phyloP scores from a whole-genome alignment of 768 basidiomycete genomes.

The Kwoniella dendrophila region DNA sequence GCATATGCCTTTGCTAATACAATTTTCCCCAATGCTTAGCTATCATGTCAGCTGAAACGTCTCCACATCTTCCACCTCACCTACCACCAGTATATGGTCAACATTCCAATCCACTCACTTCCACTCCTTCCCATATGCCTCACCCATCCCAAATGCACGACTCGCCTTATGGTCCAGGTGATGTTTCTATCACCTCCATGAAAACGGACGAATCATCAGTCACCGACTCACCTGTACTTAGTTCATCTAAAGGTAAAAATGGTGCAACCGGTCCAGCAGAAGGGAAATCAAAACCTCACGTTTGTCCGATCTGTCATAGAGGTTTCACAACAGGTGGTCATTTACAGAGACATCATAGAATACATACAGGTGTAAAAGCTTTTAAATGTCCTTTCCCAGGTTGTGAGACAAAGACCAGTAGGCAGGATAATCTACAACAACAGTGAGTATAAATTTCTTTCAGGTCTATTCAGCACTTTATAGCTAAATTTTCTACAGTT shows the following conservation, averaged over 20 bases:
- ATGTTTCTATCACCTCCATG: constrained; percentile 19
- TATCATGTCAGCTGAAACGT: constrained; percentile 28
- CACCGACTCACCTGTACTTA: constrained; percentile 13
- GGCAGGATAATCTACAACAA: constrained; percentile 82
- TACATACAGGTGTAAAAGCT: constrained; percentile 89
- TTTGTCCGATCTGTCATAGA: constrained; percentile 73
- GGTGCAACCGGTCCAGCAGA: constrained; percentile 48
- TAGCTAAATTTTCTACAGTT: constrained; percentile 25
- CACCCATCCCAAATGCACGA: constrained; percentile 4
- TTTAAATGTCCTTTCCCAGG: constrained; percentile 95
- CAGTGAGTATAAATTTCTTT: constrained; percentile 58
- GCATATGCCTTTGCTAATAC: not conserved
- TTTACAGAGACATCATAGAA: constrained; percentile 80
- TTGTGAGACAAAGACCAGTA: constrained; percentile 84
- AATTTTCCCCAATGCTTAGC: not conserved
- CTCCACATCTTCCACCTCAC: constrained; percentile 21
- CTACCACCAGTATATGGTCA: constrained; percentile 16
- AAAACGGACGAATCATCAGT: constrained; percentile 22
- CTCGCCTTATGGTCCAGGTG: constrained; percentile 9
- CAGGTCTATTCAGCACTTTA: not conserved
- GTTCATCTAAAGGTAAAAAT: constrained; percentile 49
- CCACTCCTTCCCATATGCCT: constrained; percentile 17
- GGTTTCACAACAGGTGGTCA: constrained; percentile 87
- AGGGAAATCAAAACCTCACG: constrained; percentile 59
- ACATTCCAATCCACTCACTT: constrained; percentile 16